Evolutionary conservation across 495 filamentous ascomycete genomes (phyloP).

Genomic region (Penicillium nucicola): DNA sequence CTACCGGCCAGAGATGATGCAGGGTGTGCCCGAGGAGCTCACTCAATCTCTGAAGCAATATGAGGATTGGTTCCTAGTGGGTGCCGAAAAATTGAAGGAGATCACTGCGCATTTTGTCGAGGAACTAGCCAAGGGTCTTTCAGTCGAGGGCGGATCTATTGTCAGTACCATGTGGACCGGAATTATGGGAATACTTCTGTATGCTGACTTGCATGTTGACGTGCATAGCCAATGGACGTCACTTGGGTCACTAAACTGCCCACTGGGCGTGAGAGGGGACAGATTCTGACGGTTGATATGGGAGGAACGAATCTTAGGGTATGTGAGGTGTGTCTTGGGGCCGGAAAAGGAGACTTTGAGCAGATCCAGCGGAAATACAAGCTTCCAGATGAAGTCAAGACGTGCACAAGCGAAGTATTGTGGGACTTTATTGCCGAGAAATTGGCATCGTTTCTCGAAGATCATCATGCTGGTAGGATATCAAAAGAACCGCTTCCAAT

Average conservation of each 20-base stretch:
- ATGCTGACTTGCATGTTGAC: neutral
- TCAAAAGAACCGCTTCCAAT: conserved; percentile 58
- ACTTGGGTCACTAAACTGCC: conserved; percentile 92
- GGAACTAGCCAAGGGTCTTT: conserved; percentile 81
- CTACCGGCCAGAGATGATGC: conserved; percentile 52
- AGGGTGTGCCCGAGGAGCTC: conserved; percentile 69
- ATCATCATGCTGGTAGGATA: conserved; percentile 63
- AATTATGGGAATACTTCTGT: neutral
- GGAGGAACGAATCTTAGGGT: conserved; percentile 93
- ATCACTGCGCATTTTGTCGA: conserved; percentile 79
- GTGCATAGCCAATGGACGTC: conserved; percentile 83
- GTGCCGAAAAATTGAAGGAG: conserved; percentile 71
- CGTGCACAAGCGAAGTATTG: conserved; percentile 72
- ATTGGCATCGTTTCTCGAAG: conserved; percentile 77
- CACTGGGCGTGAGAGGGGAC: conserved; percentile 79
- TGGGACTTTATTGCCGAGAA: conserved; percentile 94
- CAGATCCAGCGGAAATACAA: conserved; percentile 91
- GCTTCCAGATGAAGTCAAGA: conserved; percentile 85
- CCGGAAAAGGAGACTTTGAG: conserved; percentile 83
- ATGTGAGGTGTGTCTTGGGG: conserved; percentile 79
- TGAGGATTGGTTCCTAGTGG: conserved; percentile 73
- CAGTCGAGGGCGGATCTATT: conserved; percentile 77
- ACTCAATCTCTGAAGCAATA: conserved; percentile 68
- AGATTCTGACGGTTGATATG: conserved; percentile 87
- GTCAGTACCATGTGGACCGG: conserved; percentile 48